These are phyloP conservation scores for Tylopilus subfusipes DNA, from an alignment of 768 basidiomycete species.

Conservation along the genomic window DNA sequence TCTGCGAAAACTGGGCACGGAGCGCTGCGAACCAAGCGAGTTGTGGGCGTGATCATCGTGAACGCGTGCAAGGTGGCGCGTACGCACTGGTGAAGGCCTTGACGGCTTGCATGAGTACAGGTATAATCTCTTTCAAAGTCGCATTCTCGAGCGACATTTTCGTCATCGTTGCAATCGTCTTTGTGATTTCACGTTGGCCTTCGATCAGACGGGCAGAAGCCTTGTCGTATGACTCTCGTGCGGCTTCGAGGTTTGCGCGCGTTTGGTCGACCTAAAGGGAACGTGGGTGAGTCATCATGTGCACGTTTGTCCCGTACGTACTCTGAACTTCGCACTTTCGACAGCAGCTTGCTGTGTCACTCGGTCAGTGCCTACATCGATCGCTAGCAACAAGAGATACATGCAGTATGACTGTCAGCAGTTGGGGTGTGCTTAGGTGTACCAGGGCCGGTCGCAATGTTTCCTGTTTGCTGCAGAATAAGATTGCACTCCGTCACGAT, in stretches of 20 bases:
- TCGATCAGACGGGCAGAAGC: conserved; percentile 12
- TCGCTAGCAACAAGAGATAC: background rate
- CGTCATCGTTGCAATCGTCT: conserved; percentile 17
- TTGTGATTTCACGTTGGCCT: conserved; percentile 14
- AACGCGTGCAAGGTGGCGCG: background rate
- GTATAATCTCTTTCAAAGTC: conserved; percentile 15
- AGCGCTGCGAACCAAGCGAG: background rate
- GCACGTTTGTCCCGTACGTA: background rate
- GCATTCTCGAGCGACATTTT: conserved; percentile 18
- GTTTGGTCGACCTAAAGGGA: conserved; percentile 17
- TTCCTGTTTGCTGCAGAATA: background rate
- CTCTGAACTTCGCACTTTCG: conserved; percentile 6
- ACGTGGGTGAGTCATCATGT: background rate
- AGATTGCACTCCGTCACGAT: background rate
- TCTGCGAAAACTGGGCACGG: conserved; percentile 17
- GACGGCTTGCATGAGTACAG: conserved; percentile 14
- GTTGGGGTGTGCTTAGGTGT: conserved; percentile 1
- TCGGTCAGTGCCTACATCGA: background rate
- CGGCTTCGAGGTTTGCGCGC: conserved; percentile 16
- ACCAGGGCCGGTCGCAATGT: conserved; percentile 11
- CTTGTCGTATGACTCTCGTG: conserved; percentile 14
- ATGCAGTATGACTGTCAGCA: background rate
- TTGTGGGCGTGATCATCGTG: too few relatives aligned
- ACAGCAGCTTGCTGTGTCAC: conserved; percentile 6
- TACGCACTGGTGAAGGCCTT: conserved; percentile 14